Evolutionary conservation across 805 yeast species (phyloP).

Genomic region (Cyberlindnera veronae): DNA sequence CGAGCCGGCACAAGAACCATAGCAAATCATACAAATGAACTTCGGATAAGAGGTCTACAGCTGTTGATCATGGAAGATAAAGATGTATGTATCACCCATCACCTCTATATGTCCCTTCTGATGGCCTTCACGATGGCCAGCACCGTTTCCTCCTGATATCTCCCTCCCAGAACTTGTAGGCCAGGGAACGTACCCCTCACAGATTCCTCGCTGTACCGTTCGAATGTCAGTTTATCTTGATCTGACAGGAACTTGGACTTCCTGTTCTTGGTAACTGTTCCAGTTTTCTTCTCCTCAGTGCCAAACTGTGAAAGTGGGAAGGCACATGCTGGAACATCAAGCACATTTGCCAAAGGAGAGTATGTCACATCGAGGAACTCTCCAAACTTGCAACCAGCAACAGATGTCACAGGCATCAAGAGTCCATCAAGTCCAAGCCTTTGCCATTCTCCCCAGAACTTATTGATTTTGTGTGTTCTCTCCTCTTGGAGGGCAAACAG

Average conservation of each 20-base stretch:
- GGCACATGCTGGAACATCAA: slow-evolving; percentile 54
- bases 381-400: slow-evolving; percentile 31
- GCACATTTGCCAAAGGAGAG: slow-evolving; percentile 51
- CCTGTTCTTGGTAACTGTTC: not conserved
- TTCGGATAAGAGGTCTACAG: not conserved
- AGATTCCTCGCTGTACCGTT: slow-evolving; percentile 31
- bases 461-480: slow-evolving; percentile 35
- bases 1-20: slow-evolving; percentile 5
- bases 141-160: slow-evolving; percentile 22
- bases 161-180: slow-evolving; percentile 23
- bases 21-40: not conserved
- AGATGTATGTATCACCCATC: not conserved
- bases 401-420: slow-evolving; percentile 48
- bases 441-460: slow-evolving; percentile 41
- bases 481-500: slow-evolving; percentile 41
- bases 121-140: slow-evolving; percentile 7
- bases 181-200: slow-evolving; percentile 7
- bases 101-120: not conserved
- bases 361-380: slow-evolving; percentile 46
- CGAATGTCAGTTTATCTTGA: slow-evolving; percentile 31
- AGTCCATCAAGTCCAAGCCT: slow-evolving; percentile 43
- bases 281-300: slow-evolving; percentile 41
- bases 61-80: not conserved
- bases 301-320: slow-evolving; percentile 50
- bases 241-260: not conserved